Evolutionary conservation across 331 rosid species (phyloP), one percentile per base, ranked within the genome.

Genomic region (Malus hybrid): DNA sequence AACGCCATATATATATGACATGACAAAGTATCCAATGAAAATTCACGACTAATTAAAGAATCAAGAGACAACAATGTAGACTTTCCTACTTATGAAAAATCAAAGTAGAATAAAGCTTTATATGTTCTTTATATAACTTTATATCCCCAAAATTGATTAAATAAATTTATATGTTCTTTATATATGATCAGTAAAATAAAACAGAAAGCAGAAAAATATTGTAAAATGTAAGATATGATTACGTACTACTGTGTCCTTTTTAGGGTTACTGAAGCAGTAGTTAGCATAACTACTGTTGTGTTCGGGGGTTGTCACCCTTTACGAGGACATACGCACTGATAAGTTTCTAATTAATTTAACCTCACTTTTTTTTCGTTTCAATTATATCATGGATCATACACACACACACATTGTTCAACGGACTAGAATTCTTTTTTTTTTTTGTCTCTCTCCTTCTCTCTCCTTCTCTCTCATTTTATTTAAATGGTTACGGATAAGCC

Each of bases 251-350:
- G 28, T 52, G 72, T 13, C 72, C 44, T 52, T 33, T 34, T 28
- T 28, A 28, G 12, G 52, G 29, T 16, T 66, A 67, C 8, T 19
- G 24, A n/a, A 32, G 48, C 48, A 42, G 48, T 6, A 61, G 42
- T 24, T 11, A 24, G 60, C 44, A 36, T 22, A 78, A 34, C 5
- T 36, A 36, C 44, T 71, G 31, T 70, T 64, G 73, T 56, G 18
- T 39, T 54, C 54, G 12, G 19, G 62, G 22, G 27, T 73, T 78
- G 65, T 62, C 71, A 48, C 34, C 57, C 67, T 63, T 60, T 42
- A n/a, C 52, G 27, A 67, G 32, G 29, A 52, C 75, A 62, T 46
- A 20, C 39, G 44, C 65, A 46, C 80, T 31, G 80, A 52, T 52
- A 52, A 16, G 10, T 52, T 18, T 52, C 57, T 52, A 3, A 52